Conservation (phyloP, 305 asterid genomes). For the Solanum aculeatissimum region DNA sequence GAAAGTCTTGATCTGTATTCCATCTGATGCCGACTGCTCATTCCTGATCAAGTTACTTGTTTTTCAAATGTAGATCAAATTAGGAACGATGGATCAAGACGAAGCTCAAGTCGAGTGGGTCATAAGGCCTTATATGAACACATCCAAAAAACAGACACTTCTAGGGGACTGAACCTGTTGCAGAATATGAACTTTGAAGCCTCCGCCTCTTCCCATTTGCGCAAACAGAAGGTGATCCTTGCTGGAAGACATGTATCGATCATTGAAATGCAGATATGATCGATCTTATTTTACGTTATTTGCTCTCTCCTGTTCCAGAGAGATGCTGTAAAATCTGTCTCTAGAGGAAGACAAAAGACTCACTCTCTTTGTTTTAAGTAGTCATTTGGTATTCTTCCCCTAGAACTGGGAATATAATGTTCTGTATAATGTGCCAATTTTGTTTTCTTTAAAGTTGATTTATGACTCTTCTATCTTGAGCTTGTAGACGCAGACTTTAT, state of each 20-base stretch:
- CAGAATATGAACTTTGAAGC: not conserved
- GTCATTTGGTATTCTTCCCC: not conserved
- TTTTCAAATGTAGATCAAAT: slow-evolving; percentile 37
- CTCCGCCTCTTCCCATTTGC: not conserved
- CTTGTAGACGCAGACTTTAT: no score
- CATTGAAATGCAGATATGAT: not conserved
- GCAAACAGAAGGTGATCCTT: not conserved
- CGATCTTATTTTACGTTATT: not conserved
- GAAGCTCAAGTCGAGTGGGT: slow-evolving; percentile 83
- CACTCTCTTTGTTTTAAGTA: not conserved
- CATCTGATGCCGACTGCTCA: not conserved
- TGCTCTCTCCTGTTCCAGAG: not conserved
- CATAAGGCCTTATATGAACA: slow-evolving; percentile 72
- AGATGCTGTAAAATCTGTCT: not conserved
- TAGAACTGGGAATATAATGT: not conserved
- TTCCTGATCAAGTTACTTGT: not conserved
- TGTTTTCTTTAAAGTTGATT: not conserved
- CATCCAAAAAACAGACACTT: slow-evolving; percentile 50
- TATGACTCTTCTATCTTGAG: not conserved
- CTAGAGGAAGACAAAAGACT: not conserved
- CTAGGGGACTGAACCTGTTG: slow-evolving; percentile 35
- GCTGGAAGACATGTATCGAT: not conserved
- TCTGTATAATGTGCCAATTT: not conserved
- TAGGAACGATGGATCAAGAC: slow-evolving; percentile 80
- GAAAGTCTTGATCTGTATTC: not conserved